A percentile compares a stretch with the other conserved stretches of the same genome.
These are phyloP conservation scores for Microbotryum intermedium DNA, from an alignment of 1,284 basidiomycete species.

Conservation along the genomic window DNA sequence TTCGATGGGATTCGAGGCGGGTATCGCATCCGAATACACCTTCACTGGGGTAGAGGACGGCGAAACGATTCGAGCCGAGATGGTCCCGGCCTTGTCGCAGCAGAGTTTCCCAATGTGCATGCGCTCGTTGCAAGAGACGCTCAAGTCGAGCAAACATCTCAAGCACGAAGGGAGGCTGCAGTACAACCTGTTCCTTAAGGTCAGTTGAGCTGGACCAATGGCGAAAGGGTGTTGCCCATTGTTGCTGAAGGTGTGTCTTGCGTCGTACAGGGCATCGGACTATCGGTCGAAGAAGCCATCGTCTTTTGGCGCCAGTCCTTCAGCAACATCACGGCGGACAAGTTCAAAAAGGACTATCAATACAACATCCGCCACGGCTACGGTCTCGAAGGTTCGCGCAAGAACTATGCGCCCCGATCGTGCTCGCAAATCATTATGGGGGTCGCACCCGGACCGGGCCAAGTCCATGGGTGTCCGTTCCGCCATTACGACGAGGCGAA, in stretches of 20 bases:
- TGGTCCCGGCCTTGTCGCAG: conserved; percentile 79
- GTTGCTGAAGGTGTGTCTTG: neutral
- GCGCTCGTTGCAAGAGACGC: conserved; percentile 75
- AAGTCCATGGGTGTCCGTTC: conserved; percentile 90
- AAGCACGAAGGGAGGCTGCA: conserved; percentile 89
- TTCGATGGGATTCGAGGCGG: conserved; percentile 87
- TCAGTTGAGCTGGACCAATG: conserved; percentile 38
- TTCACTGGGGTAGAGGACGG: conserved; percentile 48
- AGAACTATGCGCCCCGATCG: conserved; percentile 91
- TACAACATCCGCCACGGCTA: conserved; percentile 97
- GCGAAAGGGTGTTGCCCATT: neutral
- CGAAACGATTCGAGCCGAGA: conserved; percentile 75
- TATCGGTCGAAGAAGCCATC: conserved; percentile 91
- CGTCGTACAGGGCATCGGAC: conserved; percentile 63
- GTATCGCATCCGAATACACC: conserved; percentile 73
- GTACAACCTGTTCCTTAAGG: conserved; percentile 93
- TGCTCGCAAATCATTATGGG: conserved; percentile 81
- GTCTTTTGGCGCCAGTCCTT: conserved; percentile 90
- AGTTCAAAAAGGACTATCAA: conserved; percentile 95
- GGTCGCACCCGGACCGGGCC: conserved; percentile 62
- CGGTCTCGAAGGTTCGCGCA: conserved; percentile 86
- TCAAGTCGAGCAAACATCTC: conserved; percentile 73
- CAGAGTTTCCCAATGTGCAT: conserved; percentile 95
- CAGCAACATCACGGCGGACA: conserved; percentile 68
- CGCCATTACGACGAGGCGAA: conserved; percentile 81